Base-by-base conservation (phyloP, 805 yeast species). In the Isabelozyma heimii region DNA sequence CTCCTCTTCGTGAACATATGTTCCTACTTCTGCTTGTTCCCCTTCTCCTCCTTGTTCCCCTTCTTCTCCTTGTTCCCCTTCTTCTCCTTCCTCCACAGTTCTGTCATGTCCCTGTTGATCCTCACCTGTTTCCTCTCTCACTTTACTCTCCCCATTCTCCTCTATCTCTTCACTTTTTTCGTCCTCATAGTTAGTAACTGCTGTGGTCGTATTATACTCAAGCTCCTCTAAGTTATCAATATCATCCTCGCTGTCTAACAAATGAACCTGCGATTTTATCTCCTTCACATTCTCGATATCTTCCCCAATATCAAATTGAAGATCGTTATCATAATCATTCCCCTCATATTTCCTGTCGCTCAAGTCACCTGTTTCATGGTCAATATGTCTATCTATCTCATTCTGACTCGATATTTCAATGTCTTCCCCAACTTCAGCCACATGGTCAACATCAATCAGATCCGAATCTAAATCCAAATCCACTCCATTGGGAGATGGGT, bases 61-160 rank as follows among this genome's bases (percentile, higher is more conserved):
- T 57, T 60, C 52, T 64, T 62, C 12, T 68, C 71, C 20, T 68
- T 67, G 6, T 2, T 20, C 24, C 66, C 65, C 43, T 57, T 60
- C 52, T 64, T 62, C 12, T 68, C 71, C 20, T 68, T 67, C 46
- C 62, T 20, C 24, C 6, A 5, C 24, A 5, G 24, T 20, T 20
- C 24, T 6, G 24, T 20, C 24, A 20, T 20, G 24, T 20, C 24
- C 24, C 24, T 20, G 24, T 5, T 20, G 6, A 3, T 20, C 24
- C 24, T 20, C 24, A 5, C 24, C 24, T 5, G 24, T 2, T 6
- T 3, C 24, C 24, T 20, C 24, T 2, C 24, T 66, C 48, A 54
- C 51, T 20, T 59, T 43, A 28, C 59, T 46, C 20, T 57, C 63
- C 51, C 56, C 60, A 13, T 67, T 63, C 40, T 65, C 13, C 40